Evolutionary conservation across 257 asterid species (phyloP).

Genomic region (Nicotiana tabacum): DNA sequence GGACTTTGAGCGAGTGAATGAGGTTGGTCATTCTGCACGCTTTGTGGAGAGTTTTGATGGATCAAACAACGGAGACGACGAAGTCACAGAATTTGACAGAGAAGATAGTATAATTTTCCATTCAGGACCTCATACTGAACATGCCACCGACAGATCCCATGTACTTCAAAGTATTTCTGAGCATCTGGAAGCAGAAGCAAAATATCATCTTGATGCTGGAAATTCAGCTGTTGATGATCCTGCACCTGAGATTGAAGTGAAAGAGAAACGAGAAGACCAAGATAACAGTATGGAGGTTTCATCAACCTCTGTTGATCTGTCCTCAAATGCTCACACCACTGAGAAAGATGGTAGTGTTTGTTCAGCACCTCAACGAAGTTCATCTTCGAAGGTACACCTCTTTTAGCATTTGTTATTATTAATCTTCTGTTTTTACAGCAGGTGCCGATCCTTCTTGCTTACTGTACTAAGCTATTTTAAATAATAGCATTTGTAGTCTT

Average conservation of each 20-base stretch:
- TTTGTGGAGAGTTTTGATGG: slow-evolving; percentile 24
- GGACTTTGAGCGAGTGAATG: slow-evolving; percentile 20
- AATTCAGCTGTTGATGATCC: slow-evolving; percentile 5
- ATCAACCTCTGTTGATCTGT: slow-evolving; percentile 9
- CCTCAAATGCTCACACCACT: slow-evolving; percentile 12
- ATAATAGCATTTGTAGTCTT: background rate
- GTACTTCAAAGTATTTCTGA: slow-evolving; percentile 15
- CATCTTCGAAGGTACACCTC: slow-evolving; percentile 36
- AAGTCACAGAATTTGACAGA: slow-evolving; percentile 5
- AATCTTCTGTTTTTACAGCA: background rate
- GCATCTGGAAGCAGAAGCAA: slow-evolving; percentile 18
- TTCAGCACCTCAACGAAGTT: slow-evolving; percentile 5
- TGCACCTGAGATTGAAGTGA: slow-evolving; percentile 17
- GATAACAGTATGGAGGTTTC: slow-evolving; percentile 20
- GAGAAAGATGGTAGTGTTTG: slow-evolving; percentile 20
- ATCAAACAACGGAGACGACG: slow-evolving; percentile 20
- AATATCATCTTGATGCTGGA: slow-evolving; percentile 12
- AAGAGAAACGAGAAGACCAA: slow-evolving; percentile 14
- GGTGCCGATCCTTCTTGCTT: background rate
- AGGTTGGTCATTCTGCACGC: slow-evolving; percentile 18
- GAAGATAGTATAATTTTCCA: slow-evolving; percentile 10
- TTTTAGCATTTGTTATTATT: background rate
- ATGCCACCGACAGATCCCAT: background rate
- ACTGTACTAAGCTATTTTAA: background rate
- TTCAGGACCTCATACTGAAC: slow-evolving; percentile 21